Evolutionary conservation across 73 alveolate species (phyloP).

Genomic region (Symbiodinium natans): DNA sequence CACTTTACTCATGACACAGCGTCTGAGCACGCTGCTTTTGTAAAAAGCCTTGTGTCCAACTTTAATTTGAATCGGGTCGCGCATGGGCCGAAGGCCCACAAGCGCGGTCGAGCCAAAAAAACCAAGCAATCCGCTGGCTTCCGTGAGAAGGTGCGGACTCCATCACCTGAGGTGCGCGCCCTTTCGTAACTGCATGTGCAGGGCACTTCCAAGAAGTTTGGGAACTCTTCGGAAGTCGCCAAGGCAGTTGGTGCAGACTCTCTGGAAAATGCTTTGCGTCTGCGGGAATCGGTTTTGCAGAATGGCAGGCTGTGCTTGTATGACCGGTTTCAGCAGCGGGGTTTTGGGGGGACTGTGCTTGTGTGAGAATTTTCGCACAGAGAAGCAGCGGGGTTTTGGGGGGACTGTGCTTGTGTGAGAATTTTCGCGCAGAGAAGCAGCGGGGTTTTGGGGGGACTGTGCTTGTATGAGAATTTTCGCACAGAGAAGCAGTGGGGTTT

Average conservation of each 20-base stretch:
- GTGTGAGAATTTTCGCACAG: too few species aligned
- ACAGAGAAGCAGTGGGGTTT: too few species aligned
- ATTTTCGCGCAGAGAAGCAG: too few species aligned
- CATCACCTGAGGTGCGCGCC: neutral
- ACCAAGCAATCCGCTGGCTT: neutral
- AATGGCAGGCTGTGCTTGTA: too few species aligned
- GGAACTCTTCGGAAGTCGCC: neutral
- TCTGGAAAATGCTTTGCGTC: neutral
- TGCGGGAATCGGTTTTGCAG: too few species aligned
- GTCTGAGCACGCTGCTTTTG: constrained; percentile 1
- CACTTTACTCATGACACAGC: neutral
- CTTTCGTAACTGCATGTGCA: neutral
- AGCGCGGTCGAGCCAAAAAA: neutral
- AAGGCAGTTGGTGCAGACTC: neutral
- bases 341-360: too few species aligned
- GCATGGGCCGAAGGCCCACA: neutral
- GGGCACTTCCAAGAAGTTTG: neutral
- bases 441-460: too few species aligned
- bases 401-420: too few species aligned
- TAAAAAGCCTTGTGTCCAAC: neutral
- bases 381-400: too few species aligned
- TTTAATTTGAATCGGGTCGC: neutral
- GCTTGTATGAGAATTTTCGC: too few species aligned
- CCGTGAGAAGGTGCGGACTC: neutral
- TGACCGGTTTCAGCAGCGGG: too few species aligned